These are phyloP conservation scores for Microglena sp. DNA, from an alignment of 139 green algal genomes.

Conservation along the genomic window DNA sequence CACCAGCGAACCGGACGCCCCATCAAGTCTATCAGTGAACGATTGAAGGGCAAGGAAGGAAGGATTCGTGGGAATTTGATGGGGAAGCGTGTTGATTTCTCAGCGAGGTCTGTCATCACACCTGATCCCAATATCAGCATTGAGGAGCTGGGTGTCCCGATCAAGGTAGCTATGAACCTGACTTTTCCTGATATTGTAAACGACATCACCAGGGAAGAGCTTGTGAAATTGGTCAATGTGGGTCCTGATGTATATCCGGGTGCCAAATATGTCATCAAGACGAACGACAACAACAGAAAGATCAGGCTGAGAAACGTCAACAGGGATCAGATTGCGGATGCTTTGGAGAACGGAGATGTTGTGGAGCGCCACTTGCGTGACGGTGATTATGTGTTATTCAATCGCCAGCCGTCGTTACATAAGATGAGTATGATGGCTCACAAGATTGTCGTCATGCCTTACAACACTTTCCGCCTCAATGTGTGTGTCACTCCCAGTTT, in stretches of 20 bases:
- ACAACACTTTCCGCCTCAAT: slow-evolving; percentile 52
- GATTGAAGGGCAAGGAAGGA: slow-evolving; percentile 61
- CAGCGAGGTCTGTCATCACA: slow-evolving; percentile 87
- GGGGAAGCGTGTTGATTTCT: slow-evolving; percentile 97
- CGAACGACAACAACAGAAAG: background rate
- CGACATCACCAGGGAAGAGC: slow-evolving; percentile 49
- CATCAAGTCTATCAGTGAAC: slow-evolving; percentile 90
- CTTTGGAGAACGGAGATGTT: slow-evolving; percentile 7
- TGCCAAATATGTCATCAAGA: slow-evolving; percentile 70
- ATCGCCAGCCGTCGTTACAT: slow-evolving; percentile 92
- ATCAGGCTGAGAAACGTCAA: background rate
- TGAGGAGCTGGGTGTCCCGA: slow-evolving; percentile 93
- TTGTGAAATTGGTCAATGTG: slow-evolving; percentile 78
- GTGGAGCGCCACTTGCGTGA: slow-evolving; percentile 89
- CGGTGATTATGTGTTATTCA: slow-evolving; percentile 95
- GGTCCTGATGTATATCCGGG: slow-evolving; percentile 85
- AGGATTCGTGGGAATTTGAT: slow-evolving; percentile 94
- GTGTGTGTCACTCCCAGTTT: slow-evolving; percentile 89
- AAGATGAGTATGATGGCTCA: slow-evolving; percentile 98
- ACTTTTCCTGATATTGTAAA: slow-evolving; percentile 91
- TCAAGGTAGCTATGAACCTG: slow-evolving; percentile 90
- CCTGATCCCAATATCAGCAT: slow-evolving; percentile 92
- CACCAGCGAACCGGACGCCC: slow-evolving; percentile 40
- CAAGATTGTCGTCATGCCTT: slow-evolving; percentile 67
- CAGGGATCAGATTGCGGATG: background rate